These are phyloP conservation scores for Chlamydomonas reinhardtii DNA, from an alignment of 163 green algal species.

Conservation along the genomic window DNA sequence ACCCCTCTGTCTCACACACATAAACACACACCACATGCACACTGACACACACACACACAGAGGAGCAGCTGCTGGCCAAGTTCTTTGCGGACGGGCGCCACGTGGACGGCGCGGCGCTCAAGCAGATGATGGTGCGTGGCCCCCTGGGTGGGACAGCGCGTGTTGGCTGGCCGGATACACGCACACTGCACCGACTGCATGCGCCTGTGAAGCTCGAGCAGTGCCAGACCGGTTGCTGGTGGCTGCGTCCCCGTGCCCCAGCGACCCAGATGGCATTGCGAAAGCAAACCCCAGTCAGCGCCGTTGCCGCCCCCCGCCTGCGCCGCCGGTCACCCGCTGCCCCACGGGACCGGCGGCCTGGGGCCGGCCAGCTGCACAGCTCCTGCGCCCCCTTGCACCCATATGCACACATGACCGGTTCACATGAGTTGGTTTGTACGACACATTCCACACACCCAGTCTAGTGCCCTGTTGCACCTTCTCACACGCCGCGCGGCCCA, in stretches of 20 bases:
- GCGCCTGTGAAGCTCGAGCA: neutral
- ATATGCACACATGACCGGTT: too few relatives aligned
- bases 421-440: too few relatives aligned
- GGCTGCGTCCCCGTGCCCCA: slow-evolving; percentile 7
- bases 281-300: neutral
- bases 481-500: too few relatives aligned
- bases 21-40: too few relatives aligned
- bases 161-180: too few relatives aligned
- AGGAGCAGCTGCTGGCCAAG: slow-evolving; percentile 69
- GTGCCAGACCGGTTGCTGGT: slow-evolving; percentile 34
- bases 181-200: too few relatives aligned
- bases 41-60: neutral
- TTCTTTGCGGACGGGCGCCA: slow-evolving; percentile 85
- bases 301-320: neutral
- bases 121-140: slow-evolving; percentile 75
- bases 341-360: neutral
- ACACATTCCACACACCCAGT: too few relatives aligned
- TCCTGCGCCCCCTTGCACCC: too few relatives aligned
- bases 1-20: too few relatives aligned
- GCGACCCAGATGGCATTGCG: slow-evolving; percentile 29
- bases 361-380: too few relatives aligned
- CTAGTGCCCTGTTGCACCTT: too few relatives aligned
- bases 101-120: slow-evolving; percentile 76
- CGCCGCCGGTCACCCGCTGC: neutral
- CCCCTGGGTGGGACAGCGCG: too few relatives aligned